phyloP scores from a whole-genome alignment of 176 grass and related monocot species.

The Dendrocalamus sinicus region DNA sequence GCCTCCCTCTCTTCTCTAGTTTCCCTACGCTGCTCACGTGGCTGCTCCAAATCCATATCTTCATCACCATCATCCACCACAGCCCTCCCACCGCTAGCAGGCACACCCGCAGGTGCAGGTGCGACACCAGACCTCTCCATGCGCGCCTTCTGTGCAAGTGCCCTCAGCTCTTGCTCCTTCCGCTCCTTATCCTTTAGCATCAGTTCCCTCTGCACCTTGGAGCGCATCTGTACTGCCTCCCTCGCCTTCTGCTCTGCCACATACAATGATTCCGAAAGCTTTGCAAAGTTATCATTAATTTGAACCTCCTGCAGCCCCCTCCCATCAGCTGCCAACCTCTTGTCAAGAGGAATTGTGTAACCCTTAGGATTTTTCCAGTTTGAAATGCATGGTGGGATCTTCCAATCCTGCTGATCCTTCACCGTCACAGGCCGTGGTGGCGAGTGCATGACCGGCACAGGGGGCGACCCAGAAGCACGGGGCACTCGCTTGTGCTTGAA shows the following conservation, averaged over 20 bases:
- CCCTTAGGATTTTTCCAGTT: slow-evolving; percentile 99
- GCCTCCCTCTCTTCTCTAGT: slow-evolving; percentile 80
- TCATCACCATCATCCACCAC: slow-evolving; percentile 56
- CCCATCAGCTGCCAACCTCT: slow-evolving; percentile 89
- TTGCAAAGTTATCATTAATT: slow-evolving; percentile 98
- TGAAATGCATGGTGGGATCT: slow-evolving; percentile 98
- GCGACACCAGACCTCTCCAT: slow-evolving; percentile 88
- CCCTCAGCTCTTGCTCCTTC: slow-evolving; percentile 94
- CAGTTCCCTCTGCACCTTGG: slow-evolving; percentile 92
- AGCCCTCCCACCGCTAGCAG: slow-evolving; percentile 42
- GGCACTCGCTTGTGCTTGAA: slow-evolving; percentile 99
- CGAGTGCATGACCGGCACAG: slow-evolving; percentile 91
- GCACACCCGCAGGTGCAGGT: slow-evolving; percentile 50
- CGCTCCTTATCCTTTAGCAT: slow-evolving; percentile 91
- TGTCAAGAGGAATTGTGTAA: slow-evolving; percentile 95
- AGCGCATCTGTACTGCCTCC: slow-evolving; percentile 92
- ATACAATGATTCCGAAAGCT: slow-evolving; percentile 90
- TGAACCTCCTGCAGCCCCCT: slow-evolving; percentile 95
- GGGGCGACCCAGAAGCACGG: slow-evolving; percentile 73
- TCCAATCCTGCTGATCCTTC: slow-evolving; percentile 99
- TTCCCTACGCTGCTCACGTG: slow-evolving; percentile 72
- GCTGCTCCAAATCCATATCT: slow-evolving; percentile 62
- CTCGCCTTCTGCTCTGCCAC: slow-evolving; percentile 98
- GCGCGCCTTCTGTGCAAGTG: slow-evolving; percentile 87
- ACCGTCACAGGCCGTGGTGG: slow-evolving; percentile 93